Base-by-base conservation (phyloP, 331 rosid species). In the Quercus lobata region DNA sequence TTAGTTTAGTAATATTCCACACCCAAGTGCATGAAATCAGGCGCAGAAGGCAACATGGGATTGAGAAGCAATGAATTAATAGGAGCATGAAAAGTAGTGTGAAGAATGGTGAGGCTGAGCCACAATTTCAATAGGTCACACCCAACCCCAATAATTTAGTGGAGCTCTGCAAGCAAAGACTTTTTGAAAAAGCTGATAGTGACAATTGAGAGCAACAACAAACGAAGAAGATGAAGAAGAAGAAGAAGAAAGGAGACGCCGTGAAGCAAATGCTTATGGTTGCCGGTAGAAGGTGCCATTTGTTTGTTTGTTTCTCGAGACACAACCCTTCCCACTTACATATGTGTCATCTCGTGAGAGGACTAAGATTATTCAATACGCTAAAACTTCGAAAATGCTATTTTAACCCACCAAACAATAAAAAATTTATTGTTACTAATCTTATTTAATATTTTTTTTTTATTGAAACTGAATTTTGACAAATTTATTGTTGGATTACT, bases 401-500 rank as follows among this genome's bases (percentile, higher is more conserved):
- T 0, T 41, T 41, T 0, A 9, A 1, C 49, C 0, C 14, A 0
- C 14, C 49, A 41, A 8, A 2, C 46, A 41, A 8, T 8, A 8
- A 41, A 41, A 41, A 41, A 9, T 41, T 41, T 0, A 0, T 41
- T 9, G 0, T 41, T 9, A 2, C 0, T 1, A 41, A 0, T 0
- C 0, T 41, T 9, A 41, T 41, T 41, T 0, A 41, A 41, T 0
- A 41, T 41, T 0, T 41, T 41, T 0, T 41, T 41, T 41, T 41
- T 41, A 41, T 41, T 41, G 0, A 0, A 41, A 41, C 1, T 41
- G 0, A 2, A 41, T 41, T 41, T 41, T 41, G 14, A 41, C 0
- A 41, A 41, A 9, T 41, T 0, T 9, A 9, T 0, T 2, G 0
- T 2, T 41, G 0, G 1, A 41, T 41, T 41, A 8, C 0, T 0